Percentiles rank a stretch among this genome's conserved stretches.
These are phyloP conservation scores for Phaeotremella skinneri DNA, from an alignment of 768 basidiomycete species.

Conservation along the genomic window DNA sequence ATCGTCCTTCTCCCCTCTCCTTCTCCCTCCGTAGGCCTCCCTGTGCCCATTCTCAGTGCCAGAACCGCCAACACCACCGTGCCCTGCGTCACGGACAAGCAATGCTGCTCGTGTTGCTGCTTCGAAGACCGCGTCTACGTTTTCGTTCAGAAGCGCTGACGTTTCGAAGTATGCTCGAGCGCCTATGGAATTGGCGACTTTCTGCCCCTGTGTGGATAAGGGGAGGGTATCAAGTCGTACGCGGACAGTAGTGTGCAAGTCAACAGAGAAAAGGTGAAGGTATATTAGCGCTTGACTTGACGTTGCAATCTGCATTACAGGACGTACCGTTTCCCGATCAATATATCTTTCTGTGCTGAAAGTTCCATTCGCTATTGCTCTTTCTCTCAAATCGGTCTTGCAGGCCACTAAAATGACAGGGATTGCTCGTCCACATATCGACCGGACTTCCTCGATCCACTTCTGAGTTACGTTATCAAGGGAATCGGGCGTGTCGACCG, in stretches of 20 bases:
- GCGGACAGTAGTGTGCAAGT: constrained; percentile 51
- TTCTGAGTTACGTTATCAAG: constrained; percentile 93
- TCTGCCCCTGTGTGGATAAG: constrained; percentile 61
- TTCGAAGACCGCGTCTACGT: constrained; percentile 88
- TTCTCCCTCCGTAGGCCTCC: constrained; percentile 24
- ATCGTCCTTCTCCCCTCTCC: constrained; percentile 22
- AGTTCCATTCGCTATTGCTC: constrained; percentile 43
- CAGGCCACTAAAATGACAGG: constrained; percentile 95
- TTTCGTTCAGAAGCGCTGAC: constrained; percentile 62
- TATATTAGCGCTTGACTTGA: not conserved
- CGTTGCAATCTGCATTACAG: too few relatives aligned
- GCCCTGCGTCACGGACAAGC: constrained; percentile 72
- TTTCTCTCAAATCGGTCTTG: constrained; percentile 81
- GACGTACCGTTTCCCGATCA: constrained; percentile 50
- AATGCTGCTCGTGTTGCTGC: constrained; percentile 94
- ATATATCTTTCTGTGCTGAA: constrained; percentile 47
- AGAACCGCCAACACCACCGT: constrained; percentile 44
- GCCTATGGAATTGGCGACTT: constrained; percentile 76
- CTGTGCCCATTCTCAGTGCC: constrained; percentile 29
- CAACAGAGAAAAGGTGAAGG: constrained; percentile 54
- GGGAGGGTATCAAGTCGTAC: constrained; percentile 27
- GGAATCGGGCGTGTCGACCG: constrained; percentile 93
- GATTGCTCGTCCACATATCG: constrained; percentile 87
- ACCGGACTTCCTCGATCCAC: constrained; percentile 99
- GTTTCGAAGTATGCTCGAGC: constrained; percentile 94